Percentiles rank a stretch among this genome's conserved stretches.
Conservation (phyloP, 2,329 filamentous ascomycete genomes). For the Diaporthe sp. region DNA sequence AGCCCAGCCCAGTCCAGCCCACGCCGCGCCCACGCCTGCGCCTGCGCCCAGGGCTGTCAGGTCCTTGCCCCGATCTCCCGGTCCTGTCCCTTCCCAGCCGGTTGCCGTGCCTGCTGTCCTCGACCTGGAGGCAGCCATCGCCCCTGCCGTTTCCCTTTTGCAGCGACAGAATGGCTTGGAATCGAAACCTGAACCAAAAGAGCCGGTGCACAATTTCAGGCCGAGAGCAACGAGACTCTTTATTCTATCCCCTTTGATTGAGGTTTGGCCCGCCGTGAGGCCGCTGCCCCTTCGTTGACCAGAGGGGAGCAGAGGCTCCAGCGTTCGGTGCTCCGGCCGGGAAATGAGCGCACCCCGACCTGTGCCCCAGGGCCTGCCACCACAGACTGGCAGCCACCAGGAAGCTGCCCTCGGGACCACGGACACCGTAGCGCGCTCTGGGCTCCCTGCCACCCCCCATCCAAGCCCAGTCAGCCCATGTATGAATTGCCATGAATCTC, state of each 20-base stretch:
- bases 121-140: slow-evolving; percentile 25
- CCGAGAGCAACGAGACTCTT: not conserved
- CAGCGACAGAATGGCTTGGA: not conserved
- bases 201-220: not conserved
- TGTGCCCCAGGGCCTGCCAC: not conserved
- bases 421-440: slow-evolving; percentile 31
- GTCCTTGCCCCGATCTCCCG: slow-evolving; percentile 29
- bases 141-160: not conserved
- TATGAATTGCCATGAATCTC: slow-evolving; percentile 22
- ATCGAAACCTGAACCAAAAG: not conserved
- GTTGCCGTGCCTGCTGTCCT: slow-evolving; percentile 35
- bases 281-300: not conserved
- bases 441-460: slow-evolving; percentile 20
- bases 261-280: slow-evolving; percentile 2
- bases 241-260: not conserved
- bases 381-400: slow-evolving; percentile 9
- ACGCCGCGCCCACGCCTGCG: not conserved
- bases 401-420: slow-evolving; percentile 31
- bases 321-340: slow-evolving; percentile 35
- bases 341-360: slow-evolving; percentile 19
- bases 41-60: slow-evolving; percentile 3
- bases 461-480: slow-evolving; percentile 30
- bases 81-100: slow-evolving; percentile 26
- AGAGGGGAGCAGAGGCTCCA: not conserved
- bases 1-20: slow-evolving; percentile 6